phyloP scores from a whole-genome alignment of 176 grass and related monocot genomes.

The Zea luxurians region DNA sequence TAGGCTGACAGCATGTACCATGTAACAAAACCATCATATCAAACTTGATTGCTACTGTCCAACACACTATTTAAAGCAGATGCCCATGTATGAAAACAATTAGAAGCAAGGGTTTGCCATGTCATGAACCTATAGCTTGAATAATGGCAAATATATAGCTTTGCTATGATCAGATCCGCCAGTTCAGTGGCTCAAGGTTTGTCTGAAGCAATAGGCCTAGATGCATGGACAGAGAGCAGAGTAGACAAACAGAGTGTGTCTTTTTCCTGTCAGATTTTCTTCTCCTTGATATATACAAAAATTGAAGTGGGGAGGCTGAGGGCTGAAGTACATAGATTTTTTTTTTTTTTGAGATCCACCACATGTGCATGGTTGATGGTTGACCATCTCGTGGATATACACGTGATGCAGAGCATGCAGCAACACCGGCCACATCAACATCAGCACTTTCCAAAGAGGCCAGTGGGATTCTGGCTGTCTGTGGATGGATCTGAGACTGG shows the following conservation, averaged over 20 bases:
- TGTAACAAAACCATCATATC: not conserved
- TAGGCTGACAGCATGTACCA: not conserved
- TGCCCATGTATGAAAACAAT: not conserved
- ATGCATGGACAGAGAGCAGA: constrained; percentile 1
- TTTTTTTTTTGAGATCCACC: not conserved
- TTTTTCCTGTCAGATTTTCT: not conserved
- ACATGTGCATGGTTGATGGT: constrained; percentile 10
- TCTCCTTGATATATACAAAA: not conserved
- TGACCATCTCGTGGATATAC: constrained; percentile 25
- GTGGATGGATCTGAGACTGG: constrained; percentile 20
- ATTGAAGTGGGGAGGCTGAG: not conserved
- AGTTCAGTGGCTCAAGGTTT: constrained; percentile 22
- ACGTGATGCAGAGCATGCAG: not conserved
- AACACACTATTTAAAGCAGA: not conserved
- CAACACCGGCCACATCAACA: constrained; percentile 3
- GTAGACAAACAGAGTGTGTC: not conserved
- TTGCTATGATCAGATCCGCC: not conserved
- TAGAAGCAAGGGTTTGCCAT: not conserved
- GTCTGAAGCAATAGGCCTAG: not conserved
- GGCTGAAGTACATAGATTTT: not conserved
- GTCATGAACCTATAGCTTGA: not conserved
- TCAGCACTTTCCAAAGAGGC: not conserved
- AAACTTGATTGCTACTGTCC: not conserved
- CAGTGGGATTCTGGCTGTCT: constrained; percentile 28
- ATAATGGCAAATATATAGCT: not conserved